Conservation (phyloP, 139 green algal species). For the Micromonas commoda region DNA sequence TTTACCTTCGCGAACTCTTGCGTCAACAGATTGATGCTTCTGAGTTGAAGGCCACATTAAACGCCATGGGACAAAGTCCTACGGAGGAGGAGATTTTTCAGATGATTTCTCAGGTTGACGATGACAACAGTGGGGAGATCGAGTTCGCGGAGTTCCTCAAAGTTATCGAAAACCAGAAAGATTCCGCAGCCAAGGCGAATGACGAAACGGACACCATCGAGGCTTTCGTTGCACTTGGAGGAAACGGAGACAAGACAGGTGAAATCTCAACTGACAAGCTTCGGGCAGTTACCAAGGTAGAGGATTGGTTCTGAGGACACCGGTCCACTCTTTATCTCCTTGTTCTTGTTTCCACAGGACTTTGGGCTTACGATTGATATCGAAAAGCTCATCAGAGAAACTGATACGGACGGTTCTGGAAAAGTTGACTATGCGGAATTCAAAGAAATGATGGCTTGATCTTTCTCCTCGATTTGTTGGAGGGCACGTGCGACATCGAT, state of each 20-base stretch:
- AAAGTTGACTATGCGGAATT: conserved; percentile 65
- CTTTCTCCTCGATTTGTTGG: neutral
- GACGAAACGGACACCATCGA: conserved; percentile 69
- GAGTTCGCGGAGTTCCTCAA: conserved; percentile 71
- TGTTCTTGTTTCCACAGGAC: conserved; percentile 32
- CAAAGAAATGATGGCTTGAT: conserved; percentile 31
- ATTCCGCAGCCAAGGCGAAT: conserved; percentile 31
- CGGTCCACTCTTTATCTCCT: neutral
- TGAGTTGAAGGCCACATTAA: conserved; percentile 52
- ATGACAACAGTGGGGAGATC: conserved; percentile 60
- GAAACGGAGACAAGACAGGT: conserved; percentile 58
- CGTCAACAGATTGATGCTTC: conserved; percentile 52
- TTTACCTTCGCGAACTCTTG: conserved; percentile 37
- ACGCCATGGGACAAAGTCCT: conserved; percentile 52
- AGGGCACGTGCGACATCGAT: neutral
- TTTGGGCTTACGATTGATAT: conserved; percentile 74
- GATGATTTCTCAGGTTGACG: conserved; percentile 54
- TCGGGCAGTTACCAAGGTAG: conserved; percentile 52
- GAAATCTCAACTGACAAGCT: conserved; percentile 61
- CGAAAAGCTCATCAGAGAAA: conserved; percentile 55
- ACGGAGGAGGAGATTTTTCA: conserved; percentile 68
- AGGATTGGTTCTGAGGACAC: too few relatives aligned
- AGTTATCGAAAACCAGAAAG: conserved; percentile 71
- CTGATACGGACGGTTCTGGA: conserved; percentile 54
- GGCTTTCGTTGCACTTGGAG: conserved; percentile 72